Percentiles rank a stretch among this genome's conserved stretches.
These are phyloP conservation scores for Rhodotorula sp. DNA, from an alignment of 1,284 basidiomycete species.

Conservation along the genomic window DNA sequence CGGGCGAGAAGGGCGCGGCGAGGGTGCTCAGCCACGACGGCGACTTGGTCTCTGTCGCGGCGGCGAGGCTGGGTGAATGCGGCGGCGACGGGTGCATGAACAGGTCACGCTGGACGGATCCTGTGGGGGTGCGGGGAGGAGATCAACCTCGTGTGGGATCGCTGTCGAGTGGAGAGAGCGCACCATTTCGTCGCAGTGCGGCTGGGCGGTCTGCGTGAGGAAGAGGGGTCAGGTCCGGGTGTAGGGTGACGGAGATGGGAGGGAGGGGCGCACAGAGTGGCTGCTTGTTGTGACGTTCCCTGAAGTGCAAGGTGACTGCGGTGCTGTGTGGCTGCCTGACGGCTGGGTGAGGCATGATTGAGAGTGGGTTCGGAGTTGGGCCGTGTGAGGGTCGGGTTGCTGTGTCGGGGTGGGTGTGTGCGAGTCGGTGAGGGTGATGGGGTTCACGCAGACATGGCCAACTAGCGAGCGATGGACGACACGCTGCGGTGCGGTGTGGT, in stretches of 20 bases:
- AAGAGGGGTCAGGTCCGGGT: background rate
- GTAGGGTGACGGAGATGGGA: background rate
- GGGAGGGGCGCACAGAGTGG: slow-evolving; percentile 19
- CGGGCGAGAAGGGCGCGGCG: slow-evolving; percentile 27
- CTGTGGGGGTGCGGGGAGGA: background rate
- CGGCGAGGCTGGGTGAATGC: slow-evolving; percentile 20
- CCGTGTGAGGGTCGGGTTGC: no score
- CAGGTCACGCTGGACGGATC: background rate
- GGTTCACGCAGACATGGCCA: no score
- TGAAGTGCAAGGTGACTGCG: slow-evolving; percentile 25
- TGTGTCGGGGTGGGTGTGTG: no score
- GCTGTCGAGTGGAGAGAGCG: background rate
- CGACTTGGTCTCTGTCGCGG: slow-evolving; percentile 12
- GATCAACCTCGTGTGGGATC: background rate
- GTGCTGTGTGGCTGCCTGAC: background rate
- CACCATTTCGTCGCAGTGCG: slow-evolving; percentile 25
- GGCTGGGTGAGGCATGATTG: background rate
- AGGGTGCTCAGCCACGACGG: slow-evolving; percentile 23
- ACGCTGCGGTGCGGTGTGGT: no score
- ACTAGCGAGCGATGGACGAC: no score
- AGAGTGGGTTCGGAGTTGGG: background rate
- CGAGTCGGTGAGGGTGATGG: no score
- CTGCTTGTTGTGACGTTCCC: slow-evolving; percentile 9
- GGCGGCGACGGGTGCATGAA: slow-evolving; percentile 19
- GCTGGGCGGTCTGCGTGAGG: slow-evolving; percentile 32